Percentiles rank a stretch among this genome's conserved stretches.
These are phyloP conservation scores for Volvox reticuliferus DNA, from an alignment of 139 green algal genomes.

Conservation along the genomic window DNA sequence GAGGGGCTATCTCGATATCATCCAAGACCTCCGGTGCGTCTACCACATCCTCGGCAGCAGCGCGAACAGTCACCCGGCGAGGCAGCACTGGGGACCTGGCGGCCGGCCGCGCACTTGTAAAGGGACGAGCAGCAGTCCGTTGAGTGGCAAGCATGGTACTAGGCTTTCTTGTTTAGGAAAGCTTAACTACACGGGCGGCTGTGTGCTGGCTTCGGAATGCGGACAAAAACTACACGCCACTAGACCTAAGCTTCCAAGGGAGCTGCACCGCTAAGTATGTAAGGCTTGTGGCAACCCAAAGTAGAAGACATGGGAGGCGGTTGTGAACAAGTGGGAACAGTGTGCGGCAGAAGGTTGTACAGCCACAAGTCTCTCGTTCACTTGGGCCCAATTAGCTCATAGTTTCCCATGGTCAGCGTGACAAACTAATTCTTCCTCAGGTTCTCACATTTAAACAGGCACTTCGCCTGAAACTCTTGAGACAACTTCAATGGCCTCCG, in stretches of 20 bases:
- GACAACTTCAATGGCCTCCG: slow-evolving; percentile 16
- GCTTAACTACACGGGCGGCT: not conserved
- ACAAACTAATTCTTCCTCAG: not conserved
- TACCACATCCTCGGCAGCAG: not conserved
- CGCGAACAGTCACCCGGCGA: slow-evolving; percentile 33
- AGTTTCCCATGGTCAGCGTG: not conserved
- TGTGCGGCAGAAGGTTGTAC: not conserved
- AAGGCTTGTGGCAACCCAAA: not conserved
- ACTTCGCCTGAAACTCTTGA: not conserved
- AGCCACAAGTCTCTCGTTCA: not conserved
- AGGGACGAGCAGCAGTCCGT: slow-evolving; percentile 38
- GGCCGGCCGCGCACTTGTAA: slow-evolving; percentile 43
- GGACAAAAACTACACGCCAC: not conserved
- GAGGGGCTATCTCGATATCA: slow-evolving; percentile 23
- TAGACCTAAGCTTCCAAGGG: not conserved
- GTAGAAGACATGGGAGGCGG: not conserved
- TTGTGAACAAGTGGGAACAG: not conserved
- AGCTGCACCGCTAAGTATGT: not conserved
- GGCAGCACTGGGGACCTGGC: slow-evolving; percentile 22
- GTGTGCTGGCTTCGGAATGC: not conserved
- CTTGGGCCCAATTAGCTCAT: not conserved
- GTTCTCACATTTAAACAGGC: slow-evolving; percentile 1
- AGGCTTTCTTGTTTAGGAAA: not conserved
- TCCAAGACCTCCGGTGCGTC: not conserved
- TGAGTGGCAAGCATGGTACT: slow-evolving; percentile 28